Conservation (phyloP, 2,329 filamentous ascomycete species). For the Fusarium albidum region DNA sequence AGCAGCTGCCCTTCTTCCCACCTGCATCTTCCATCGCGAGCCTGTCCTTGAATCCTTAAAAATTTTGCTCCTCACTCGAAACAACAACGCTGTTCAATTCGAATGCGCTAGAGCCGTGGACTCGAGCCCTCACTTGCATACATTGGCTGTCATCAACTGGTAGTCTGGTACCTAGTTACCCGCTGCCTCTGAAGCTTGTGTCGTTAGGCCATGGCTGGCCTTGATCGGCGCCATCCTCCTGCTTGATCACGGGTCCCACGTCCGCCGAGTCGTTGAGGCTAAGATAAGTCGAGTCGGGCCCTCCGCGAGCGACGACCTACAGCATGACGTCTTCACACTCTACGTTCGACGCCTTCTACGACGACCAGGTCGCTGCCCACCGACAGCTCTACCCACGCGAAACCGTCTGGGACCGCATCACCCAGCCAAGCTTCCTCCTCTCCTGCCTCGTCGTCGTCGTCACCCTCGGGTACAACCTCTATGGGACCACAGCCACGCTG, state of each 20-base stretch:
- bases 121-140: neutral
- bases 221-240: constrained; percentile 34
- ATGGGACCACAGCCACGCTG: constrained; percentile 45
- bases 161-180: too few relatives aligned
- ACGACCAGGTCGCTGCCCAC: constrained; percentile 46
- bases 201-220: constrained; percentile 37
- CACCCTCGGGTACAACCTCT: constrained; percentile 46
- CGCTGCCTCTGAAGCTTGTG: constrained; percentile 15
- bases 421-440: constrained; percentile 47
- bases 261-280: constrained; percentile 29
- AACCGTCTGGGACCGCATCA: constrained; percentile 43
- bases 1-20: constrained; percentile 4
- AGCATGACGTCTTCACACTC: constrained; percentile 47
- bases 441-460: constrained; percentile 45
- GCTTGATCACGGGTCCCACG: constrained; percentile 37
- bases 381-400: constrained; percentile 42
- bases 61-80: neutral
- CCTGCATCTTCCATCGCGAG: neutral
- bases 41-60: neutral
- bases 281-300: constrained; percentile 21
- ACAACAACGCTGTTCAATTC: neutral
- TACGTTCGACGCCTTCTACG: constrained; percentile 46
- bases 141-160: too few relatives aligned
- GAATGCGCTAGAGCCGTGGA: neutral
- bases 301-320: constrained; percentile 24